phyloP scores from a whole-genome alignment of 2,329 filamentous ascomycete species.

The Coniochaeta sp. region DNA sequence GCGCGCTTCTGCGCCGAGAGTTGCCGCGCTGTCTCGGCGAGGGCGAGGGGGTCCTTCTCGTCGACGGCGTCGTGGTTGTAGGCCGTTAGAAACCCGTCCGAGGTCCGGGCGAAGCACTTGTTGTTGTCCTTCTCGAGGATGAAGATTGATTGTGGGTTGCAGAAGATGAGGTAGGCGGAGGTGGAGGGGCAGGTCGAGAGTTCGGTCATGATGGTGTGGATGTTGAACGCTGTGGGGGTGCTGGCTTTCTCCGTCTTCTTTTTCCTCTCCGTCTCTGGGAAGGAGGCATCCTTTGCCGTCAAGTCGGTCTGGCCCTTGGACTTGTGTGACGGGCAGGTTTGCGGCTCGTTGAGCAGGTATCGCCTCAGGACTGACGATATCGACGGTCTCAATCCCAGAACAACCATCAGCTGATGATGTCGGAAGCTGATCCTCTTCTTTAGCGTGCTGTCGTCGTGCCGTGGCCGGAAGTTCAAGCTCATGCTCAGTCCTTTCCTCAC shows the following conservation, averaged over 20 bases:
- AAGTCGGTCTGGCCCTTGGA: neutral
- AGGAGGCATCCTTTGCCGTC: neutral
- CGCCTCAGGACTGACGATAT: constrained; percentile 18
- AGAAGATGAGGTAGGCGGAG: constrained; percentile 23
- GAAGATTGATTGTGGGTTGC: constrained; percentile 15
- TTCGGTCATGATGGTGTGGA: constrained; percentile 8
- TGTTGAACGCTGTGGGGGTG: too few species aligned
- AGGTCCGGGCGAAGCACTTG: constrained; percentile 12
- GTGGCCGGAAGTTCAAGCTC: constrained; percentile 38
- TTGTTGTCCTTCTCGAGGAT: constrained; percentile 21
- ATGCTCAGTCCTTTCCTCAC: constrained; percentile 37
- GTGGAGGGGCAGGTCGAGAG: constrained; percentile 16
- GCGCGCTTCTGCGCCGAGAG: neutral
- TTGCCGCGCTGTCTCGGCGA: constrained; percentile 8
- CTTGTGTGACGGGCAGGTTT: neutral
- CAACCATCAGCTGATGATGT: constrained; percentile 17
- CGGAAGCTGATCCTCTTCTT: constrained; percentile 15
- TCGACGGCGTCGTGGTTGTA: constrained; percentile 20
- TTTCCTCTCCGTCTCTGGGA: neutral
- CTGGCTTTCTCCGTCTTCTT: neutral
- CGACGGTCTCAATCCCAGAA: constrained; percentile 15
- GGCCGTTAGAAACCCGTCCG: constrained; percentile 16
- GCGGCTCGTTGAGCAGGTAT: constrained; percentile 9
- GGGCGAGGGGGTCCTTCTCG: constrained; percentile 12
- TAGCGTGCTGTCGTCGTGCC: constrained; percentile 17